phyloP scores from a whole-genome alignment of 192 early-diverging fungal genomes.

The Coemansia pectinata region DNA sequence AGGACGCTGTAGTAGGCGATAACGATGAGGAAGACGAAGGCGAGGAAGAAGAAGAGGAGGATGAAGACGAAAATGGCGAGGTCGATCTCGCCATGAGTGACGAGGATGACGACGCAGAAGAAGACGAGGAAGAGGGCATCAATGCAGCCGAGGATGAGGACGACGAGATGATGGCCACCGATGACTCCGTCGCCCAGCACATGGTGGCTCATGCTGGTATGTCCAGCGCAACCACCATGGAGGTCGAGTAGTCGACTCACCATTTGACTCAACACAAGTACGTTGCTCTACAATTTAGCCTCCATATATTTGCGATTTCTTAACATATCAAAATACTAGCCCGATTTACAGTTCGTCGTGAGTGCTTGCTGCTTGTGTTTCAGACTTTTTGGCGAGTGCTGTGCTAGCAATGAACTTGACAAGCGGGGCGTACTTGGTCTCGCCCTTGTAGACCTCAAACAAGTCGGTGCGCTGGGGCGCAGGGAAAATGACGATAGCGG shows the following conservation, averaged over 20 bases:
- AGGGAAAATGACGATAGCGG: conserved; percentile 68
- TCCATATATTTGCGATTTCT: not conserved
- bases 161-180: conserved; percentile 16
- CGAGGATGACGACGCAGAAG: conserved; percentile 6
- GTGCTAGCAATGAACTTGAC: conserved; percentile 35
- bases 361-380: conserved; percentile 1
- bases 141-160: conserved; percentile 5
- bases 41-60: conserved; percentile 20
- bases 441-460: conserved; percentile 61
- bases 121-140: conserved; percentile 8
- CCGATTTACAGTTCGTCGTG: conserved; percentile 38
- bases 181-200: conserved; percentile 6
- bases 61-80: conserved; percentile 15
- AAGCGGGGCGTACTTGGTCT: conserved; percentile 64
- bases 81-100: conserved; percentile 30
- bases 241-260: conserved; percentile 18
- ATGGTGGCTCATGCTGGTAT: conserved; percentile 1
- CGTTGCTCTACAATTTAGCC: not conserved
- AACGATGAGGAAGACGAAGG: conserved; percentile 21
- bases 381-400: conserved; percentile 25
- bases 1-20: conserved; percentile 13
- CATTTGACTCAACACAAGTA: not conserved
- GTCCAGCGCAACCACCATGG: conserved; percentile 18
- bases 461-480: conserved; percentile 41
- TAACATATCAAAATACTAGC: not conserved